Base-by-base conservation (phyloP, 139 green algal genomes). In the Ulvella scutata region DNA sequence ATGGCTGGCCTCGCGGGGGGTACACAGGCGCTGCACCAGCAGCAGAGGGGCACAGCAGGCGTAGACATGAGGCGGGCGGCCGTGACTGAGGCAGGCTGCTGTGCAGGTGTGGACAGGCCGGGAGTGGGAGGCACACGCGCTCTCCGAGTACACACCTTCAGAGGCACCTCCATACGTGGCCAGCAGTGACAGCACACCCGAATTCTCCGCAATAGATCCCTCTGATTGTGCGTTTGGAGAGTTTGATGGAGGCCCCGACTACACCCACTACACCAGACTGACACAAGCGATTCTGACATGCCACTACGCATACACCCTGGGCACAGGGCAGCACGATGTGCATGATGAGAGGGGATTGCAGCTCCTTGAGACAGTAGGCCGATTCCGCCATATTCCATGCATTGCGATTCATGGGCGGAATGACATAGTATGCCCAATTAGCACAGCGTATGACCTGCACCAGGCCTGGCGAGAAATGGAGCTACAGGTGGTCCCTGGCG, bases 391-490 rank as follows among this genome's bases (percentile, higher is more conserved):
- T 44, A 83, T 90, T 23, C 85, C 83, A 0, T 75, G 61, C 36
- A 80, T 92, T 26, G 83, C 83, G n/a, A 75, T 92, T 3, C 87
- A 92, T 28, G 87, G 87, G 3, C 74, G 80, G 21, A 35, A 76
- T 4, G 87, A 92, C 62, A 74, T 88, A 37, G 84, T 93, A 20
- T 91, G 85, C 74, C 88, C 87, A 0, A 39, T 85, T 4, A 59
- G 13, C 3, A 86, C 82, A 3, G 84, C 81, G 26, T 82, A 82
- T 6, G 84, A 86, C 21, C 75, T 90, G 62, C 67, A 81, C 38
- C 17, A 7, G 2, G 78, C 43, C 7, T 89, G 86, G 84, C 84
- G 83, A 6, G 80, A 87, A 78, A 72, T 85, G 79, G 77, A 85
- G 61, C 61, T 90, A 43, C 43, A 76, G 26, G 38, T 91, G 40